Conservation (phyloP, 75 land plant genomes). For the Pinus albicaulis region DNA sequence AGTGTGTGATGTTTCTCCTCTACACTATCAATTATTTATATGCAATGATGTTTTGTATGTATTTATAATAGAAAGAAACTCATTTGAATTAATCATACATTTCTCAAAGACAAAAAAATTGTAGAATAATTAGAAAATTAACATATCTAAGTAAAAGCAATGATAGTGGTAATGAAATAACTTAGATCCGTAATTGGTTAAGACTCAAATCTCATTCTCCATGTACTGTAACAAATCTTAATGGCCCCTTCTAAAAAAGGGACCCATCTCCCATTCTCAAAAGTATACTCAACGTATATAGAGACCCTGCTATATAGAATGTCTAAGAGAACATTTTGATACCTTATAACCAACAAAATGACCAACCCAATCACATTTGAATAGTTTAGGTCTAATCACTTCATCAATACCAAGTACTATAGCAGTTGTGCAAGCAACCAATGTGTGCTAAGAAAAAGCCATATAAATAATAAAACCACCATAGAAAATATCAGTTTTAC, state of each 20-base stretch:
- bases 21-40: too few species aligned
- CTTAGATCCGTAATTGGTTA: too few species aligned
- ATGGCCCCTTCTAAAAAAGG: neutral
- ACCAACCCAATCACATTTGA: constrained; percentile 93
- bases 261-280: neutral
- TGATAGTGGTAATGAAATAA: too few species aligned
- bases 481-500: neutral
- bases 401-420: constrained; percentile 94
- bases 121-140: too few species aligned
- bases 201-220: neutral
- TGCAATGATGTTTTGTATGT: too few species aligned
- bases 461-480: neutral
- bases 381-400: constrained; percentile 83
- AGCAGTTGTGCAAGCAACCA: constrained; percentile 46
- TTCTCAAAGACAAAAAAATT: too few species aligned
- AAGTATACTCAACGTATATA: neutral
- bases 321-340: neutral
- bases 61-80: too few species aligned
- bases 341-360: constrained; percentile 96
- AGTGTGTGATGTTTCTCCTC: too few species aligned
- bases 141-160: too few species aligned
- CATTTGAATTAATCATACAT: too few species aligned
- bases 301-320: neutral
- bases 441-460: neutral
- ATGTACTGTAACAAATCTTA: neutral